phyloP scores from a whole-genome alignment of 2,329 filamentous ascomycete genomes.

The Xylariaceae sp. region DNA sequence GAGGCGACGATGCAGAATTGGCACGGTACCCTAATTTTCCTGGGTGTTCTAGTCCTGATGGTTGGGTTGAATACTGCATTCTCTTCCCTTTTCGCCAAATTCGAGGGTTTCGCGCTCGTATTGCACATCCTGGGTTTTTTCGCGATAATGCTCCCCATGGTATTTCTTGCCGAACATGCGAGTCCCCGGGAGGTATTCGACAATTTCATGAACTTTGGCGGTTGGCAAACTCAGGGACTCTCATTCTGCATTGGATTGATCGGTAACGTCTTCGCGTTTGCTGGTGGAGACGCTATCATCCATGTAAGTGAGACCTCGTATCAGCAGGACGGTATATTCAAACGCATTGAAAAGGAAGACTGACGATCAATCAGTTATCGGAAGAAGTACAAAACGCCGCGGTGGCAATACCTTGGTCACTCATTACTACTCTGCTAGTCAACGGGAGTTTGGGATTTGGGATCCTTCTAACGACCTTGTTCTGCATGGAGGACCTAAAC shows the following conservation, averaged over 20 bases:
- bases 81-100: constrained; percentile 29
- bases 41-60: constrained; percentile 39
- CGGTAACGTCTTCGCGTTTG: constrained; percentile 26
- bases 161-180: constrained; percentile 31
- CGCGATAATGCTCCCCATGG: constrained; percentile 30
- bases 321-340: not conserved
- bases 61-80: constrained; percentile 33
- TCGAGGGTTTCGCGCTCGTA: constrained; percentile 38
- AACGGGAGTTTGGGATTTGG: constrained; percentile 50
- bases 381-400: constrained; percentile 46
- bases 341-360: not conserved
- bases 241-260: constrained; percentile 23
- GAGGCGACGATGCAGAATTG: constrained; percentile 8
- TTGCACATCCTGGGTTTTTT: constrained; percentile 35
- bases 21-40: constrained; percentile 20
- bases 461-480: constrained; percentile 50
- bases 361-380: constrained; percentile 33
- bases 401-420: constrained; percentile 44
- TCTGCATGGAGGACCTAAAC: constrained; percentile 47
- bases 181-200: constrained; percentile 40
- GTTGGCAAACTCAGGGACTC: constrained; percentile 41
- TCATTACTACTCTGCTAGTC: constrained; percentile 43
- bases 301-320: constrained; percentile 19
- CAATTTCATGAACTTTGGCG: constrained; percentile 44
- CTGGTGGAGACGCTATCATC: constrained; percentile 37